Conservation (phyloP, 139 green algal genomes). For the Pseudopediastrum boryanum region DNA sequence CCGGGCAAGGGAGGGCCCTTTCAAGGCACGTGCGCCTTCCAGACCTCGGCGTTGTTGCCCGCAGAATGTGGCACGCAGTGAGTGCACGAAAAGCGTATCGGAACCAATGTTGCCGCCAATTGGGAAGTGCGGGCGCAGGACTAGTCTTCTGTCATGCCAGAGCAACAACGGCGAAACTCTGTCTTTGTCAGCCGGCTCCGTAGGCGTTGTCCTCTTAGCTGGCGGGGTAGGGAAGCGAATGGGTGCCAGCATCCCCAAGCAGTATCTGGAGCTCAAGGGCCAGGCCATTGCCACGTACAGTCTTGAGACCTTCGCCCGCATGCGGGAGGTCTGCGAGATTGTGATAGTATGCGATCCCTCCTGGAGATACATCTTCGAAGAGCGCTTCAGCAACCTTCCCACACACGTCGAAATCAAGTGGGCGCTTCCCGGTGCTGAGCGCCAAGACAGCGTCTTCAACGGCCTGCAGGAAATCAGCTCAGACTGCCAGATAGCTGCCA, state of each 20-base stretch:
- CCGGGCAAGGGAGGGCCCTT: too few species aligned
- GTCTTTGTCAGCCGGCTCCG: conserved; percentile 41
- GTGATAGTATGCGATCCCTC: conserved; percentile 93
- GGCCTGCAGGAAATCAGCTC: conserved; percentile 59
- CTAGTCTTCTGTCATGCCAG: too few species aligned
- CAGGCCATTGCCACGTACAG: conserved; percentile 87
- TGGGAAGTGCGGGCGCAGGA: too few species aligned
- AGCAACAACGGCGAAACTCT: conserved; percentile 9
- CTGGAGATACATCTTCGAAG: conserved; percentile 73
- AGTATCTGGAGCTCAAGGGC: conserved; percentile 91
- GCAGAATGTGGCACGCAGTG: too few species aligned
- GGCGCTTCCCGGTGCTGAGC: conserved; percentile 89
- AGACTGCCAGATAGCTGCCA: conserved; percentile 78
- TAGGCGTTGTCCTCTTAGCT: conserved; percentile 90
- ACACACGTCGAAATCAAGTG: conserved; percentile 70
- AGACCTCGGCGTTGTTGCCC: too few species aligned
- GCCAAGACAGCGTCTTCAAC: conserved; percentile 95
- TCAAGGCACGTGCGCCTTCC: too few species aligned
- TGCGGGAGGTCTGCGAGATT: conserved; percentile 89
- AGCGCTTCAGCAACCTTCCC: conserved; percentile 39
- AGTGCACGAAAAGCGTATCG: too few species aligned
- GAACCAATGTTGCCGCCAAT: too few species aligned
- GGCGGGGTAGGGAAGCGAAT: conserved; percentile 96
- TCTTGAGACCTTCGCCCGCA: conserved; percentile 83
- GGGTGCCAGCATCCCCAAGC: conserved; percentile 95